A percentile compares a stretch with the other conserved stretches of the same genome.
Conservation (phyloP, 202 grass and related monocot species). For the Eragrostis tef region DNA sequence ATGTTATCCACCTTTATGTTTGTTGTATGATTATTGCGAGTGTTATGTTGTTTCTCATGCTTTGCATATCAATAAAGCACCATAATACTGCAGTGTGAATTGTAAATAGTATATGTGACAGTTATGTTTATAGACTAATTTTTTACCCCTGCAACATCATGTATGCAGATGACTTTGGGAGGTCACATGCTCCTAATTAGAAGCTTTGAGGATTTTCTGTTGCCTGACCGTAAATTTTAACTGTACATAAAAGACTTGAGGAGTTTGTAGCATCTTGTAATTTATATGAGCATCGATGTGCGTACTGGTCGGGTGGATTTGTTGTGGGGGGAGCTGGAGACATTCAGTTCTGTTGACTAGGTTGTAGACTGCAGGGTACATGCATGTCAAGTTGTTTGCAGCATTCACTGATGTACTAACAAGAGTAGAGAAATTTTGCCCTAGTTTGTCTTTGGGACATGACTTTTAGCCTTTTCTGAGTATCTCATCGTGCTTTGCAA, state of each 20-base stretch:
- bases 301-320: neutral
- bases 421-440: conserved; percentile 22
- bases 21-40: neutral
- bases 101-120: neutral
- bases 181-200: neutral
- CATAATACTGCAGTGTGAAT: neutral
- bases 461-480: conserved; percentile 39
- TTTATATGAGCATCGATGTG: conserved; percentile 16
- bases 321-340: neutral
- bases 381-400: neutral
- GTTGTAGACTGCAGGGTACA: neutral
- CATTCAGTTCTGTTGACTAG: neutral
- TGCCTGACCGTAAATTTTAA: conserved; percentile 38
- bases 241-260: conserved; percentile 57
- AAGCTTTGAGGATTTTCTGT: conserved; percentile 17
- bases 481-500: conserved; percentile 20
- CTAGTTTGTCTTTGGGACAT: conserved; percentile 1
- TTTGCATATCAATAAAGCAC: neutral
- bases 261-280: conserved; percentile 43
- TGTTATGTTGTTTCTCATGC: neutral
- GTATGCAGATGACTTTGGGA: conserved; percentile 42
- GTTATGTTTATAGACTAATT: neutral
- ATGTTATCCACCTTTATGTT: conserved; percentile 22
- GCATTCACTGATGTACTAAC: conserved; percentile 5
- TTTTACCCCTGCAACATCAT: neutral